These are phyloP conservation scores for Neurospora discreta DNA, from an alignment of 495 filamentous ascomycete species.

Conservation along the genomic window DNA sequence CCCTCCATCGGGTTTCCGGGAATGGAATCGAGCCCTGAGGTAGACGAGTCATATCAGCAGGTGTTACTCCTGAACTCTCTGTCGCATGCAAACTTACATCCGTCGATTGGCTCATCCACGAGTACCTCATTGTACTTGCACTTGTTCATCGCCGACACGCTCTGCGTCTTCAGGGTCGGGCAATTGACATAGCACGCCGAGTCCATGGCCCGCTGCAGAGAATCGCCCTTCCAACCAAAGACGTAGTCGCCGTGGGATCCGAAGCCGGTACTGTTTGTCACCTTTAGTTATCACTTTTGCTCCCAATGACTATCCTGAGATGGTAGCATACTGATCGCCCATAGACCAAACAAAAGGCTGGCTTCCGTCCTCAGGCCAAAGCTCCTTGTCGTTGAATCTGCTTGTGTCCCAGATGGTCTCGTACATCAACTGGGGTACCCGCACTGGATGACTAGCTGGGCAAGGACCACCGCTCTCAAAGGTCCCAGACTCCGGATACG, in stretches of 20 bases:
- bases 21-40: background rate
- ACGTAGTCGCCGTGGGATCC: slow-evolving; percentile 29
- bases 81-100: slow-evolving; percentile 19
- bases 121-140: slow-evolving; percentile 14
- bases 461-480: slow-evolving; percentile 27
- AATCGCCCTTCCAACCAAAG: slow-evolving; percentile 31
- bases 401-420: slow-evolving; percentile 28
- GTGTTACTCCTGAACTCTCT: background rate
- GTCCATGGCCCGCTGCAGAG: slow-evolving; percentile 29
- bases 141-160: slow-evolving; percentile 20
- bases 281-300: background rate
- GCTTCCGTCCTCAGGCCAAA: slow-evolving; percentile 29
- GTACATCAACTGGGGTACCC: slow-evolving; percentile 26
- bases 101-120: slow-evolving; percentile 16
- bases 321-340: slow-evolving; percentile 18
- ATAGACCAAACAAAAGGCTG: slow-evolving; percentile 38
- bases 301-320: background rate
- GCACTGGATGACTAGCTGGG: slow-evolving; percentile 23
- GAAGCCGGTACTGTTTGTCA: slow-evolving; percentile 18
- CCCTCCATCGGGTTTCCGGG: background rate
- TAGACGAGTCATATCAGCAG: background rate
- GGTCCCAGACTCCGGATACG: slow-evolving; percentile 27
- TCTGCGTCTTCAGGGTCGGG: slow-evolving; percentile 27
- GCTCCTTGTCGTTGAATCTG: slow-evolving; percentile 25
- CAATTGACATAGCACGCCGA: slow-evolving; percentile 28